A percentile compares a stretch with the other conserved stretches of the same genome.
Conservation (phyloP, 1,284 basidiomycete species). For the Austropuccinia psidii region DNA sequence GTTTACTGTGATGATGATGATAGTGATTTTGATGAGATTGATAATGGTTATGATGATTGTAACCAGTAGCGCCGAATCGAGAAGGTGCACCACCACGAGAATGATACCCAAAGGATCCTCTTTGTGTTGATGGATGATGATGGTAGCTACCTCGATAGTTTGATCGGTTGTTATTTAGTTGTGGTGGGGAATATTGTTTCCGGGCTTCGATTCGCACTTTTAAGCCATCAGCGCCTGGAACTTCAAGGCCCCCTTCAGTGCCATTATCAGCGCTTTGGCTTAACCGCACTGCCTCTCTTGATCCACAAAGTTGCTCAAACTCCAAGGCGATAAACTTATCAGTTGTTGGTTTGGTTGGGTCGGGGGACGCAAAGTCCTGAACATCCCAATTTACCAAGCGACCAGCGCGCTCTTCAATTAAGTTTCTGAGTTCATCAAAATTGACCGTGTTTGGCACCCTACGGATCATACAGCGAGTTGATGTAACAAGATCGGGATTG, state of each 20-base stretch:
- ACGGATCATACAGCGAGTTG: conserved; percentile 14
- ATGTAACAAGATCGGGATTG: conserved; percentile 25
- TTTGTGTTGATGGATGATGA: neutral
- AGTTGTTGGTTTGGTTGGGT: neutral
- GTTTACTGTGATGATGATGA: neutral
- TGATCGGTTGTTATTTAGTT: no score
- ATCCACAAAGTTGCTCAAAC: conserved; percentile 22
- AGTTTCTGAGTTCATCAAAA: conserved; percentile 8
- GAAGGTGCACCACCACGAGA: neutral
- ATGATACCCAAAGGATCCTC: conserved; percentile 11
- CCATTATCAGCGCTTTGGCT: conserved; percentile 11
- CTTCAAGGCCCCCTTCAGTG: neutral
- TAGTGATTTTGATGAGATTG: neutral
- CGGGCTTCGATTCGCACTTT: conserved; percentile 13
- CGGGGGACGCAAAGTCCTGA: conserved; percentile 6
- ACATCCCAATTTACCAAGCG: conserved; percentile 14
- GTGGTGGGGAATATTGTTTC: conserved; percentile 10
- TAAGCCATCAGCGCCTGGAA: neutral
- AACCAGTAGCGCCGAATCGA: no score
- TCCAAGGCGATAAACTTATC: conserved; percentile 20
- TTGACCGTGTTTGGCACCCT: neutral
- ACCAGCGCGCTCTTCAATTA: conserved; percentile 13
- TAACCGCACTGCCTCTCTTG: conserved; percentile 24
- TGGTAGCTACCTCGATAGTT: conserved; percentile 14
- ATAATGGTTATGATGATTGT: neutral